Percentiles rank a stretch among this genome's conserved stretches.
Evolutionary conservation across 192 early-diverging fungal species (phyloP).

Genomic region (Cladochytrium replicatum): DNA sequence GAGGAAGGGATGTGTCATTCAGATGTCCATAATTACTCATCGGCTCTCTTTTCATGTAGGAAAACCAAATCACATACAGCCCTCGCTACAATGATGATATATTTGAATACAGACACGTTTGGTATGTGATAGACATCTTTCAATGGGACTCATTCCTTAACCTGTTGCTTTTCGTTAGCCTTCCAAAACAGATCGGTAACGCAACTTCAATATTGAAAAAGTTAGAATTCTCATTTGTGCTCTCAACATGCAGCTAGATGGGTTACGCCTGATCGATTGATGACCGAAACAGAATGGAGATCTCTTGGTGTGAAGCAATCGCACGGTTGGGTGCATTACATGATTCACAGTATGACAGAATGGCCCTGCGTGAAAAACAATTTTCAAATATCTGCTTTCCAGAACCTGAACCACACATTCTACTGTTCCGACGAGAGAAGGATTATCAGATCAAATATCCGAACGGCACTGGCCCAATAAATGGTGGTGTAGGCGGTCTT

Average conservation of each 20-base stretch:
- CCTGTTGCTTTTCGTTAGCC: no score
- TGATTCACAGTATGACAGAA: constrained; percentile 2
- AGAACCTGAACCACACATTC: constrained; percentile 20
- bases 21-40: no score
- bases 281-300: neutral
- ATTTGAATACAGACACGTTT: constrained; percentile 20
- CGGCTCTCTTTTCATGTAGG: constrained; percentile 7
- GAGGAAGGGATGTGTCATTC: no score
- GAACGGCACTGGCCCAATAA: no score
- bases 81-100: constrained; percentile 18
- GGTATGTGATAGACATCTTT: neutral
- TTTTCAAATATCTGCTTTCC: neutral
- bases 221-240: neutral
- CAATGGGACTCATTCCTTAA: no score
- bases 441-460: constrained; percentile 20
- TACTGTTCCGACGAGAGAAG: constrained; percentile 24
- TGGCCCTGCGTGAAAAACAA: neutral
- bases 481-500: no score
- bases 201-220: neutral
- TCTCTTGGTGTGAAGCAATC: neutral
- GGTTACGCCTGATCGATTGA: constrained; percentile 4
- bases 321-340: constrained; percentile 5
- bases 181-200: constrained; percentile 21
- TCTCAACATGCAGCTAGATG: constrained; percentile 3
- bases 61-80: constrained; percentile 19